These are phyloP conservation scores for Lobosporangium transversale DNA, from an alignment of 192 early-diverging fungal genomes.

Conservation along the genomic window DNA sequence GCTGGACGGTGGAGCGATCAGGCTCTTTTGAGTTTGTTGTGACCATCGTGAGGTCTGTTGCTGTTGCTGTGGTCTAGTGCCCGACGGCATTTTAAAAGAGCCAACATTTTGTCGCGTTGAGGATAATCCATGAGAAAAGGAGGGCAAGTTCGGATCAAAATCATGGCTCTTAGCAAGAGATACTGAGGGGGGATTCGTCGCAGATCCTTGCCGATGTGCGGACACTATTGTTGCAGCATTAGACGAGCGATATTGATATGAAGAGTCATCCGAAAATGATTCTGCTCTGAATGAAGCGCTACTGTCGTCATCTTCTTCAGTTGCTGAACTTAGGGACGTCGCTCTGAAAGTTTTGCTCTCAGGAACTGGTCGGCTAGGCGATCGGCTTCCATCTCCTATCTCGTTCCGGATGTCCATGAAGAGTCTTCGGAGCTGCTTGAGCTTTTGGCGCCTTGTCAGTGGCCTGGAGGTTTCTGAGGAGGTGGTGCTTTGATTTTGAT, in stretches of 20 bases:
- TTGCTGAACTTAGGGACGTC: neutral
- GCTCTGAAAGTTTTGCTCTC: neutral
- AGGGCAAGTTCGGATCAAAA: neutral
- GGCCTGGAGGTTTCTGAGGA: neutral
- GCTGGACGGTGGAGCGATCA: neutral
- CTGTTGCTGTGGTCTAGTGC: too few species aligned
- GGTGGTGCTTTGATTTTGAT: neutral
- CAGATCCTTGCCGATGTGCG: conserved; percentile 4
- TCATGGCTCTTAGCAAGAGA: neutral
- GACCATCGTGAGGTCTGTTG: neutral
- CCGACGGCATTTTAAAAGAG: neutral
- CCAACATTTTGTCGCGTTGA: neutral
- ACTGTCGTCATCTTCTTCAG: conserved; percentile 13
- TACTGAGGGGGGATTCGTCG: neutral
- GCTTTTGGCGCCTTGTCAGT: conserved; percentile 35
- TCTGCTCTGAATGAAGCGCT: conserved; percentile 19
- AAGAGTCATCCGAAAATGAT: conserved; percentile 42
- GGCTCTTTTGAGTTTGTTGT: conserved; percentile 7
- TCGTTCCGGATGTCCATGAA: conserved; percentile 50
- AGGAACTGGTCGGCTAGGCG: neutral
- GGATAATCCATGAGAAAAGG: neutral
- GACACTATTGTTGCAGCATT: neutral
- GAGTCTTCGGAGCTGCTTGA: conserved; percentile 34
- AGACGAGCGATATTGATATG: conserved; percentile 29
- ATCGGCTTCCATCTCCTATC: conserved; percentile 25